phyloP scores from a whole-genome alignment of 2,329 filamentous ascomycete genomes.

The Alternaria arborescens region DNA sequence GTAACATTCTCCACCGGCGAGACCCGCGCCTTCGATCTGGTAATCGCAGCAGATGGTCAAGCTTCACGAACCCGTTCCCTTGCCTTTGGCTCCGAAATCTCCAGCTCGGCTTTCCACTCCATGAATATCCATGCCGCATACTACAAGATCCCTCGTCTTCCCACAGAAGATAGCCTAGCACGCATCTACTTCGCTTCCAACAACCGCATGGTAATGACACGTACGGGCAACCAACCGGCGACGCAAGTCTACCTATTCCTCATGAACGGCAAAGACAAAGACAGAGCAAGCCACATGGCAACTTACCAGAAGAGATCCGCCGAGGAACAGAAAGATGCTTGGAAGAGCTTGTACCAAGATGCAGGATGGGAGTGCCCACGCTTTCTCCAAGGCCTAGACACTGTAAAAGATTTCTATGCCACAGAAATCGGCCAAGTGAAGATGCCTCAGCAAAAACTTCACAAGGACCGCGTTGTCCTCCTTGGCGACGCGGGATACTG shows the following conservation, averaged over 20 bases:
- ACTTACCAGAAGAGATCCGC: constrained; percentile 39
- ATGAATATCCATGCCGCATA: constrained; percentile 33
- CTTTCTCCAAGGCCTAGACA: constrained; percentile 53
- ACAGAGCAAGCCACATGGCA: constrained; percentile 9
- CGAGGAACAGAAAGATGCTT: constrained; percentile 53
- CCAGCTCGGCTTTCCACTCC: constrained; percentile 22
- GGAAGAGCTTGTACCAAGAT: constrained; percentile 42
- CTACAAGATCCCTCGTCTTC: constrained; percentile 34
- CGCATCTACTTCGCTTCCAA: constrained; percentile 19
- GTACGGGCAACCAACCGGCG: constrained; percentile 28
- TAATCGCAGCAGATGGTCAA: constrained; percentile 41
- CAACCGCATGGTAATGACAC: constrained; percentile 27
- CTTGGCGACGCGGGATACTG: constrained; percentile 62
- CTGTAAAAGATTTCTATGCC: constrained; percentile 58
- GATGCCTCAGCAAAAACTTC: constrained; percentile 50
- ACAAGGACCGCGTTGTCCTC: constrained; percentile 58
- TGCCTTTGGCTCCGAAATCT: constrained; percentile 28
- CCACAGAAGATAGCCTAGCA: constrained; percentile 25
- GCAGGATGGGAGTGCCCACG: constrained; percentile 57
- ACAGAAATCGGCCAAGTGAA: constrained; percentile 57
- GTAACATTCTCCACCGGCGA: constrained; percentile 31
- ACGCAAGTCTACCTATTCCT: constrained; percentile 37
- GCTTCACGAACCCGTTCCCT: constrained; percentile 31
- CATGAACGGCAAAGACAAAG: constrained; percentile 8
- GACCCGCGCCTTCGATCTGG: constrained; percentile 31